Percentiles rank a stretch among this genome's conserved stretches.
Conservation (phyloP, 179 eudicot species). For the Actinidia chinensis region DNA sequence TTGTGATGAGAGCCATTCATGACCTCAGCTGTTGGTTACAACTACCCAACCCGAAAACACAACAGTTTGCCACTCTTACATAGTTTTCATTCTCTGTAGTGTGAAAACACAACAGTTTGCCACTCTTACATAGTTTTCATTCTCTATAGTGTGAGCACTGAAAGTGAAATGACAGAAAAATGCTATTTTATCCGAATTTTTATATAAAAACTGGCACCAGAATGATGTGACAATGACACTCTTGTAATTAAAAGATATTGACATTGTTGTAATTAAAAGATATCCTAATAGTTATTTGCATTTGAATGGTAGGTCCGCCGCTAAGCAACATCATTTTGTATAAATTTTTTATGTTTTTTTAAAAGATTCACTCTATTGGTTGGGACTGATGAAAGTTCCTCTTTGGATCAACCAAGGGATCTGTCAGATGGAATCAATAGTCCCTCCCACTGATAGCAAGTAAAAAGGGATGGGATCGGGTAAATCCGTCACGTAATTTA, state of each 20-base stretch:
- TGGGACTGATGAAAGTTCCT: neutral
- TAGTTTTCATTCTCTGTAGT: neutral
- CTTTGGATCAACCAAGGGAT: neutral
- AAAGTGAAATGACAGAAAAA: no score
- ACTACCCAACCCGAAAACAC: neutral
- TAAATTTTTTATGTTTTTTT: no score
- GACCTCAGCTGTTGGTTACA: neutral
- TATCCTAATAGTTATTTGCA: no score
- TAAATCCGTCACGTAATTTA: no score
- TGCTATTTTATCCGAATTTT: no score
- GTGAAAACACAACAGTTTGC: neutral
- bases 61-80: neutral
- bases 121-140: no score
- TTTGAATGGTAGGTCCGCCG: neutral
- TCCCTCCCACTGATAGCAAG: no score
- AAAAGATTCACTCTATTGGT: neutral
- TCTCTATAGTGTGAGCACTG: neutral
- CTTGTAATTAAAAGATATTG: neutral
- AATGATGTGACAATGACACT: neutral
- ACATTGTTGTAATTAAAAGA: neutral
- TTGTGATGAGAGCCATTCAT: neutral
- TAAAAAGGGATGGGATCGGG: no score
- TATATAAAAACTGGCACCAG: no score
- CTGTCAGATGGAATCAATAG: neutral
- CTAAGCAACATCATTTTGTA: no score